phyloP scores from a whole-genome alignment of 352 stramenopile genomes.

The Nothophytophthora sp. region DNA sequence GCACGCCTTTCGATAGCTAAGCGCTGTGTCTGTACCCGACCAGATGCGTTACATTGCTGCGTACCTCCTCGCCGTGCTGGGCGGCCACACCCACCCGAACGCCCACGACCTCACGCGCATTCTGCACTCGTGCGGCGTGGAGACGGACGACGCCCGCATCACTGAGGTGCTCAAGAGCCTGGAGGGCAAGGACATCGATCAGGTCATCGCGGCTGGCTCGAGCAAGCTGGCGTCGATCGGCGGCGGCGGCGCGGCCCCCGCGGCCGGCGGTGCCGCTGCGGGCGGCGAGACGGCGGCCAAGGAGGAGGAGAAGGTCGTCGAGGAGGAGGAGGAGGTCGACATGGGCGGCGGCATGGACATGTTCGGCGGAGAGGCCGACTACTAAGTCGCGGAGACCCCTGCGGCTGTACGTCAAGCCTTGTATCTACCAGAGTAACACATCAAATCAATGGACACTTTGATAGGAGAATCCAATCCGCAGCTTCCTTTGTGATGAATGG shows the following conservation, averaged over 20 bases:
- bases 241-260: constrained; percentile 53
- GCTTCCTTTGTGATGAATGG: constrained; percentile 1
- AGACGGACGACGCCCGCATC: constrained; percentile 79
- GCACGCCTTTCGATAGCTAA: no score
- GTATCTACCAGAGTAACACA: constrained; percentile 49
- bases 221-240: constrained; percentile 87
- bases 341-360: constrained; percentile 88
- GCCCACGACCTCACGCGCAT: constrained; percentile 93
- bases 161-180: constrained; percentile 78
- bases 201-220: constrained; percentile 80
- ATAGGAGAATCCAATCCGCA: constrained; percentile 29
- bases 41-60: constrained; percentile 98
- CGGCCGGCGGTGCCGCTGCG: constrained; percentile 48
- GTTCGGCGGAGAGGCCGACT: constrained; percentile 87
- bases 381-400: constrained; percentile 52
- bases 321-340: constrained; percentile 88
- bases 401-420: background rate
- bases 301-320: constrained; percentile 69
- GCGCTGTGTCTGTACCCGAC: background rate
- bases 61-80: constrained; percentile 95
- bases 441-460: constrained; percentile 80
- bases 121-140: constrained; percentile 88
- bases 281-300: constrained; percentile 47
- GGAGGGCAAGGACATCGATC: constrained; percentile 81
- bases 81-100: constrained; percentile 89